These are phyloP conservation scores for Annona cherimola DNA, from an alignment of 164 flowering plant genomes.

Conservation along the genomic window DNA sequence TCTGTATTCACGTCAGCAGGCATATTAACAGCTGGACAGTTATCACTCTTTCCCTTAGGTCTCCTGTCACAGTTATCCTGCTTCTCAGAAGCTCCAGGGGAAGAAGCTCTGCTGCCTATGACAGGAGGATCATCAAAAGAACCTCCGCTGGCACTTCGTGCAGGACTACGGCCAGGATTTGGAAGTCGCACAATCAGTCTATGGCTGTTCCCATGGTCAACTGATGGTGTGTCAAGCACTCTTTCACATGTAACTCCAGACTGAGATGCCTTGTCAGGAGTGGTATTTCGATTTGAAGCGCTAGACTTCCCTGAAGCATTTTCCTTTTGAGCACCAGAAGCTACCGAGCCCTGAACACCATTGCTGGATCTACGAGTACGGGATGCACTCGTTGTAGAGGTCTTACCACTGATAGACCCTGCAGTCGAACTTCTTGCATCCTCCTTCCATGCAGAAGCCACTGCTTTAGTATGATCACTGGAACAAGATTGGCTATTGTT, in stretches of 20 bases:
- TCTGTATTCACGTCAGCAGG: slow-evolving; percentile 43
- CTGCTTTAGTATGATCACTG: slow-evolving; percentile 56
- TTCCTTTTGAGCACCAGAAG: slow-evolving; percentile 55
- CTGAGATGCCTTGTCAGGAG: slow-evolving; percentile 47
- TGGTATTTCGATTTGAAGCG: slow-evolving; percentile 30
- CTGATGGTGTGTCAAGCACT: slow-evolving; percentile 30
- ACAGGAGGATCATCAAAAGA: slow-evolving; percentile 38
- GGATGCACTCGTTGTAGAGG: slow-evolving; percentile 38
- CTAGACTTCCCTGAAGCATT: slow-evolving; percentile 33
- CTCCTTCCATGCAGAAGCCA: slow-evolving; percentile 49
- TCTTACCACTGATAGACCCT: slow-evolving; percentile 52
- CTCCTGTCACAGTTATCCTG: slow-evolving; percentile 44
- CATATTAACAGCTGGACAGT: slow-evolving; percentile 23
- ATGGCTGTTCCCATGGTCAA: slow-evolving; percentile 51
- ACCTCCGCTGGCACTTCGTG: slow-evolving; percentile 38
- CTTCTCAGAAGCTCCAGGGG: slow-evolving; percentile 57
- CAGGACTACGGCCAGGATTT: slow-evolving; percentile 50
- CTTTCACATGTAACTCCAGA: slow-evolving; percentile 43
- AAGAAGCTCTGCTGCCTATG: slow-evolving; percentile 37
- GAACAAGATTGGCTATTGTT: slow-evolving; percentile 76
- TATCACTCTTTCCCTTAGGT: slow-evolving; percentile 43
- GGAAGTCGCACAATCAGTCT: slow-evolving; percentile 78
- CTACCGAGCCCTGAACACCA: slow-evolving; percentile 39
- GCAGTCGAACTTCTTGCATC: slow-evolving; percentile 71
- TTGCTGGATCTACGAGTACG: slow-evolving; percentile 57